Conservation (phyloP, 73 alveolate genomes). For the Stentor roeselii region DNA sequence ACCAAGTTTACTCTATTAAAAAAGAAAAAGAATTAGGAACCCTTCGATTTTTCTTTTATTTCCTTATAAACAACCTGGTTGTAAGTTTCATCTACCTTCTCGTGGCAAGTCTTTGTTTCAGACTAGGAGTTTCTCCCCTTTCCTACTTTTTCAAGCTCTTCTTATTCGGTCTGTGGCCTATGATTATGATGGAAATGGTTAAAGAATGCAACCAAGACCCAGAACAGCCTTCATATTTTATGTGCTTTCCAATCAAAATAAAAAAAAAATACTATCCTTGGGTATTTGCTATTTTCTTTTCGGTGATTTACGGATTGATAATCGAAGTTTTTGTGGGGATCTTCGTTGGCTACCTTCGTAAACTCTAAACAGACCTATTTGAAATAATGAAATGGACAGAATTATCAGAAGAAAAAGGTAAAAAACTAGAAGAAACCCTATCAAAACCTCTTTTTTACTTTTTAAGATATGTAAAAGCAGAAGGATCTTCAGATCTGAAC, state of each 20-base stretch:
- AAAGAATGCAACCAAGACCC: constrained; percentile 29
- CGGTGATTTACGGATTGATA: neutral
- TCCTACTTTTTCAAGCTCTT: neutral
- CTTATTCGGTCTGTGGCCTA: constrained; percentile 28
- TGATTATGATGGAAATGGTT: constrained; percentile 27
- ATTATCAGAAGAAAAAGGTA: neutral
- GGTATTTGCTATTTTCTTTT: neutral
- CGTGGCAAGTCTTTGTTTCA: neutral
- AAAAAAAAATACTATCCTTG: neutral
- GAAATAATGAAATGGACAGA: constrained; percentile 1
- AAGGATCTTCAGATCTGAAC: no score
- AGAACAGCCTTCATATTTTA: constrained; percentile 6
- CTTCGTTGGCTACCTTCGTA: neutral
- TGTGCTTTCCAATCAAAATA: constrained; percentile 11
- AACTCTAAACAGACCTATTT: neutral
- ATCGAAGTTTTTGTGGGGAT: neutral
- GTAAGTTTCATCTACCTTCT: neutral
- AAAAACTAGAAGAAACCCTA: neutral
- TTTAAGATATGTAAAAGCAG: no score
- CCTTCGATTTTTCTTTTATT: neutral
- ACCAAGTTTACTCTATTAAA: neutral
- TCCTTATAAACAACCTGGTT: constrained; percentile 8
- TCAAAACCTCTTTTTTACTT: no score
- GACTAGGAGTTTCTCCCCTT: neutral
- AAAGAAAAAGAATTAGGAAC: constrained; percentile 24